Evolutionary conservation across 179 eudicot species (phyloP), one percentile per base, ranked within the genome.

Genomic region (Gypsophila paniculata): DNA sequence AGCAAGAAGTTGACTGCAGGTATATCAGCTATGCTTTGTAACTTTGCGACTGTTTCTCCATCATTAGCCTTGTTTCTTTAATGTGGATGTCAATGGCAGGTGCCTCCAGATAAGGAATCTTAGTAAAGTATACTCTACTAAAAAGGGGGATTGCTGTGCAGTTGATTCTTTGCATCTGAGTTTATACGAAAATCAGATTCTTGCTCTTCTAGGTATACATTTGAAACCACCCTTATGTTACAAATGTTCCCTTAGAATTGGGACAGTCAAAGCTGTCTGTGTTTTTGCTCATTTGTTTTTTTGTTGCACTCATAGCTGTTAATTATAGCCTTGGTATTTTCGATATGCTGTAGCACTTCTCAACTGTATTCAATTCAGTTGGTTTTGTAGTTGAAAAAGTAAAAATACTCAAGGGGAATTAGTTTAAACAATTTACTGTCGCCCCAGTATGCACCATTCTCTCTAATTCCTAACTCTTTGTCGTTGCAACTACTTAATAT

Each of bases 1-100:
- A 95, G 78, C 99, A 95, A 83, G 97, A 90, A 81, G 81, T 82
- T 77, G 99, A 93, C 74, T 83, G 89, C 63, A 85, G 97, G 99
- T 95, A 62, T 51, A 70, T 65, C 18, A 69, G 39, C 78, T 60
- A 70, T 46, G 39, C 9, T n/a, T 58, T 12, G 23, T 52, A 32
- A 39, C 29, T 72, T 38, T 6, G 22, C 22, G 57, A 69, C 36
- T 51, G 21, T 54, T 13, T 23, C 8, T 62, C 49, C 17, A 13
- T 49, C 18, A 4, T 63, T 63, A 18, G 38, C 39, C 23, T 68
- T 48, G 63, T 23, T 26, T 36, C 51, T 73, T 19, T 73, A 44
- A n/a, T 44, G 65, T 46, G 39, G 54, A 57, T 74, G 66, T 68
- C 52, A 69, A 77, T 57, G 83, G 82, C 85, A 95, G 99, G 88